Evolutionary conservation across 805 yeast genomes (phyloP).

Genomic region (Kuraishia borneana): DNA sequence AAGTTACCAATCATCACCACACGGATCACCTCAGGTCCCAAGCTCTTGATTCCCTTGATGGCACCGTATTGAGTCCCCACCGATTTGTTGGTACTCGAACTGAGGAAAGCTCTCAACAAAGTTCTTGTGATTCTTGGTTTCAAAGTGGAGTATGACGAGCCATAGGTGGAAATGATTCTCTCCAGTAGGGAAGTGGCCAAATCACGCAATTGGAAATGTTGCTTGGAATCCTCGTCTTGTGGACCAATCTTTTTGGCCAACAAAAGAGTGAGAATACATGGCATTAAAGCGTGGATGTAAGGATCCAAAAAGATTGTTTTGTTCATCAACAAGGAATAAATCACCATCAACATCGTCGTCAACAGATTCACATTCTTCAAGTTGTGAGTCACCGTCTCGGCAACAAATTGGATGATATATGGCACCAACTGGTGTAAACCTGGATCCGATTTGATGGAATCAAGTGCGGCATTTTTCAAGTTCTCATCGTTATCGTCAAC

Average conservation of each 20-base stretch:
- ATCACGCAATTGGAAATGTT: conserved; percentile 61
- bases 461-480: conserved; percentile 69
- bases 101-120: conserved; percentile 79
- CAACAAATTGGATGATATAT: conserved; percentile 89
- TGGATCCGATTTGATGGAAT: conserved; percentile 80
- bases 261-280: conserved; percentile 84
- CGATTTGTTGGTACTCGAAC: conserved; percentile 42
- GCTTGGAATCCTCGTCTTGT: conserved; percentile 11
- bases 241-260: conserved; percentile 82
- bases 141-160: conserved; percentile 76
- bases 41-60: conserved; percentile 66
- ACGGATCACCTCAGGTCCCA: conserved; percentile 84
- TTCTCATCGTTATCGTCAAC: conserved; percentile 41
- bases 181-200: conserved; percentile 77
- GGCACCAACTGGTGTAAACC: conserved; percentile 96
- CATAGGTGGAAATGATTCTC: conserved; percentile 69
- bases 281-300: conserved; percentile 92
- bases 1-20: conserved; percentile 78
- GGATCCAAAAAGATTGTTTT: conserved; percentile 86
- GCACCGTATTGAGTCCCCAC: conserved; percentile 95
- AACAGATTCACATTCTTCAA: conserved; percentile 60
- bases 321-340: conserved; percentile 75
- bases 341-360: conserved; percentile 79
- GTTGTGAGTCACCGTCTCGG: conserved; percentile 89
- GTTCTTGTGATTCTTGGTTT: conserved; percentile 94